Base-by-base conservation (phyloP, 208 protist genomes). In the Trypanosoma brucei region DNA sequence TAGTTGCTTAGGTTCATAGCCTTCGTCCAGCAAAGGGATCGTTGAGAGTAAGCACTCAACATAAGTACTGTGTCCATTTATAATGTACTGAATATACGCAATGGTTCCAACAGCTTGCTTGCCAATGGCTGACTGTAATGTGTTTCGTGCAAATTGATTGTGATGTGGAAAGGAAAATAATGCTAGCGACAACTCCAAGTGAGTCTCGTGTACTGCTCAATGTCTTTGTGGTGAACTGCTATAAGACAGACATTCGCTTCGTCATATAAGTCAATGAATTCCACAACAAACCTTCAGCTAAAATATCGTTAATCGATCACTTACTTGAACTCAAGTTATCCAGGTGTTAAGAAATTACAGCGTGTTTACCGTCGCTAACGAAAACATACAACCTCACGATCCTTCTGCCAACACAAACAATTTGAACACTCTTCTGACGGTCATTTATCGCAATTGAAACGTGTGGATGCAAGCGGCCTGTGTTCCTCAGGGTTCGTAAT, bases 81-180 rank as follows among this genome's bases (percentile, higher is more conserved):
- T 87, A 35, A 96, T 85, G 62, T 92, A 90, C 78, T 97, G 91
- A 75, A 98, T 99, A 37, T 88, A 96, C 7, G 88, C 92, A 76
- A 98, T 97, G 6, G 85, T 87, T 42, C 98, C 97, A 9, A 99
- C 96, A 2, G 97, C 98, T 77, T 99, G 98, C 73, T 99, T 99
- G 62, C 99, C 99, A 99, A 99, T 99, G 54, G 98, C 98, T 59
- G 97, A 99, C 88, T 99, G 98, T 75, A 99, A 99, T 2, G 98
- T 99, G 79, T 99, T 99, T 40, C 99, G 88, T 14, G 99, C 98
- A 2, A 98, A 99, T 79, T 99, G 98, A 79, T 99, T 99, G 83
- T 99, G 99, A 85, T 99, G 97, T 7, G 99, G 98, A 81, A 98
- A 99, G 1, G 99, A 22, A 99, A 76, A 99, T 98, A 52, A 99